These are phyloP conservation scores for Metschnikowia gelsemii DNA, from an alignment of 805 yeast genomes.

Conservation along the genomic window DNA sequence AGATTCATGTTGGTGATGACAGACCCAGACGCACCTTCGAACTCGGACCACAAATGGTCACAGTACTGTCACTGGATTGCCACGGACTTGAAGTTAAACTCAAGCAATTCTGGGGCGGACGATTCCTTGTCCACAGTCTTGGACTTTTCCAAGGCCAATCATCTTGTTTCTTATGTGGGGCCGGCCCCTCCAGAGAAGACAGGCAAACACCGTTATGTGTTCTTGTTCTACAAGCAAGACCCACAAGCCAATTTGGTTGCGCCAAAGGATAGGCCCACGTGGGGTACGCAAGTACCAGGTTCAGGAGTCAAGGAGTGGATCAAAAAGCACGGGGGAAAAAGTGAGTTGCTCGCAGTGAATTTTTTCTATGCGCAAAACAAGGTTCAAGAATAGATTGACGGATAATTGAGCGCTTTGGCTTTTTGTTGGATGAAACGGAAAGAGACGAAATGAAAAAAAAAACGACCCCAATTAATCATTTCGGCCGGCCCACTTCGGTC, in stretches of 20 bases:
- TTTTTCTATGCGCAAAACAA: constrained; percentile 78
- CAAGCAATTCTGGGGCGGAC: constrained; percentile 22
- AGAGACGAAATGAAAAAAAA: not conserved
- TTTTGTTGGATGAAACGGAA: not conserved
- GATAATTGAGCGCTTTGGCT: not conserved
- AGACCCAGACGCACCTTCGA: constrained; percentile 93
- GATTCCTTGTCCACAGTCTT: constrained; percentile 30
- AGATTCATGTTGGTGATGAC: constrained; percentile 75
- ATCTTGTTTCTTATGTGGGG: constrained; percentile 62
- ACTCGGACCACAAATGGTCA: constrained; percentile 81
- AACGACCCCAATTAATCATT: no score
- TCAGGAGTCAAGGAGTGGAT: constrained; percentile 79
- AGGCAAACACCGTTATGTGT: constrained; percentile 85
- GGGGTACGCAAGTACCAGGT: constrained; percentile 87
- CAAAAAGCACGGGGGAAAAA: constrained; percentile 51
- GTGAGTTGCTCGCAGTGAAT: constrained; percentile 68
- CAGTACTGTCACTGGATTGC: constrained; percentile 78
- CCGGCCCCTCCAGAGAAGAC: constrained; percentile 91
- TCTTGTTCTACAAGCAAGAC: constrained; percentile 69
- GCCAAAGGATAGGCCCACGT: constrained; percentile 58
- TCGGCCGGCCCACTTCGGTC: no score
- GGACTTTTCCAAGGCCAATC: constrained; percentile 38
- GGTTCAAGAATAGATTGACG: constrained; percentile 14
- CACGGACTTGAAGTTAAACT: constrained; percentile 50
- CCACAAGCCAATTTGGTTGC: constrained; percentile 42